Percentiles rank a stretch among this genome's conserved stretches.
phyloP scores from a whole-genome alignment of 116 monocot genomes.

The Zostera marina region DNA sequence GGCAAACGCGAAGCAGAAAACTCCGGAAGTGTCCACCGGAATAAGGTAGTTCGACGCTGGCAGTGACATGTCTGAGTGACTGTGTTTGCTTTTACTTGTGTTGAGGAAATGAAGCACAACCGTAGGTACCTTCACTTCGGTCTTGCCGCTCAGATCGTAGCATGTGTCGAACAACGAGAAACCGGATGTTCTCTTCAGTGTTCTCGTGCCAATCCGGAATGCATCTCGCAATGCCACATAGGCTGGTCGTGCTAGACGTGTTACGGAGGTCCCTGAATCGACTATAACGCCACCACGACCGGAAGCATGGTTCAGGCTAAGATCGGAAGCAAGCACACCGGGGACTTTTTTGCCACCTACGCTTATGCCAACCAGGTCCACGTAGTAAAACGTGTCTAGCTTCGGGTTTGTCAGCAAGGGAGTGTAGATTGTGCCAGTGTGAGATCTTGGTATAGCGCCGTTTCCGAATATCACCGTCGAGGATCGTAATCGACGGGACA shows the following conservation, averaged over 20 bases:
- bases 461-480: conserved; percentile 39
- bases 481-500: conserved; percentile 1
- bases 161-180: conserved; percentile 32
- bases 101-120: conserved; percentile 17
- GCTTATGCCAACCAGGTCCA: conserved; percentile 29
- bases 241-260: conserved; percentile 13
- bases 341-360: conserved; percentile 21
- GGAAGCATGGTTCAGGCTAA: conserved; percentile 17
- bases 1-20: conserved; percentile 30
- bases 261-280: conserved; percentile 36
- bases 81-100: not conserved
- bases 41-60: conserved; percentile 24
- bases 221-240: conserved; percentile 29
- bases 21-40: conserved; percentile 15
- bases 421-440: conserved; percentile 10
- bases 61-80: conserved; percentile 9
- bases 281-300: conserved; percentile 34
- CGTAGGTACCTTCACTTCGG: conserved; percentile 23
- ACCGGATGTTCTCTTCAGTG: conserved; percentile 3
- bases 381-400: conserved; percentile 43
- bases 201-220: conserved; percentile 10
- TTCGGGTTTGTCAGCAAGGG: conserved; percentile 37
- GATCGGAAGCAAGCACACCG: conserved; percentile 18
- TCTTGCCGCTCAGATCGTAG: conserved; percentile 18
- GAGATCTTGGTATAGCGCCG: conserved; percentile 18